phyloP scores from a whole-genome alignment of 139 green algal genomes.

The Coccomyxa sp. region DNA sequence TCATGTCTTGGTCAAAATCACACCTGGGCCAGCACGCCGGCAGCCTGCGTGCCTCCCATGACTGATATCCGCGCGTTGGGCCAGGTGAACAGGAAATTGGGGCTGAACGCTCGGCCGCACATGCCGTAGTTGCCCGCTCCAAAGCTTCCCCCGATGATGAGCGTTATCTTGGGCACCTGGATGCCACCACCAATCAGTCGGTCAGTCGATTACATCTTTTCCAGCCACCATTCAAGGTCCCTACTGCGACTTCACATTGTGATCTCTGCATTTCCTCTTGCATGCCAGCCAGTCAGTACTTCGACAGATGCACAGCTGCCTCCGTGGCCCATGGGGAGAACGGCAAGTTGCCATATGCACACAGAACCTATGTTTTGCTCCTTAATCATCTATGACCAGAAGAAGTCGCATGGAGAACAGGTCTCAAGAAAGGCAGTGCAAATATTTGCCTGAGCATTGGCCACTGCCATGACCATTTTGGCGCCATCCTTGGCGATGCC shows the following conservation, averaged over 20 bases:
- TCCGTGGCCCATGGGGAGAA: no score
- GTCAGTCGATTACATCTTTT: no score
- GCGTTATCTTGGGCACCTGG: constrained; percentile 87
- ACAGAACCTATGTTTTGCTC: no score
- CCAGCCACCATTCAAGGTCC: background rate
- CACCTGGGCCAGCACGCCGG: constrained; percentile 72
- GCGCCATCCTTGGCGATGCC: constrained; percentile 95
- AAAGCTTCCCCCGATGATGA: constrained; percentile 84
- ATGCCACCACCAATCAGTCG: background rate
- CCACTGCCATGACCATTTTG: constrained; percentile 95
- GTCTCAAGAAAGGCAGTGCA: no score
- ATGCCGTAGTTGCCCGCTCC: constrained; percentile 97
- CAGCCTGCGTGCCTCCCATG: constrained; percentile 88
- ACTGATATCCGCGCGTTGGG: constrained; percentile 89
- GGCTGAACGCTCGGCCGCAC: constrained; percentile 89
- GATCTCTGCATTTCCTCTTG: background rate
- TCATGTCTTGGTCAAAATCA: no score
- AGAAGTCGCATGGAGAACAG: no score
- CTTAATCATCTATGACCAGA: no score
- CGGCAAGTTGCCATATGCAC: no score
- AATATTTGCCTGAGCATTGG: constrained; percentile 52
- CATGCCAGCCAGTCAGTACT: no score
- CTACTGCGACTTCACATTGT: background rate
- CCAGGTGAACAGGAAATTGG: constrained; percentile 93
- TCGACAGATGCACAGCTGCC: no score